Evolutionary conservation across 2,329 filamentous ascomycete species (phyloP).

Genomic region (Pseudogymnoascus sp.): DNA sequence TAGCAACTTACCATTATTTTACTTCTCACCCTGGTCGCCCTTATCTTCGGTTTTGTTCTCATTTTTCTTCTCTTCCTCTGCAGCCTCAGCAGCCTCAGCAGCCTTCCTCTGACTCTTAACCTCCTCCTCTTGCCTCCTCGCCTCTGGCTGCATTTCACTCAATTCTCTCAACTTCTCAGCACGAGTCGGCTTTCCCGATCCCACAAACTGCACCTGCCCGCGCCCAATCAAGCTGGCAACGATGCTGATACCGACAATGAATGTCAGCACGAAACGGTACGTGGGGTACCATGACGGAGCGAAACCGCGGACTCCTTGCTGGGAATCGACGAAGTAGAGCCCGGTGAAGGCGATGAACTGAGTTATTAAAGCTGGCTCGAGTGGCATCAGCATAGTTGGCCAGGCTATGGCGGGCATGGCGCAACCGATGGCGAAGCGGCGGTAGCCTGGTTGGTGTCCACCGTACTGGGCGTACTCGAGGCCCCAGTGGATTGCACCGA

Average conservation of each 20-base stretch:
- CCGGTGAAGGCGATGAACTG: slow-evolving; percentile 82
- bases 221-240: slow-evolving; percentile 75
- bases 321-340: slow-evolving; percentile 78
- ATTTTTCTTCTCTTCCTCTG: background rate
- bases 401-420: slow-evolving; percentile 75
- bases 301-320: slow-evolving; percentile 68
- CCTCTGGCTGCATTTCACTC: background rate
- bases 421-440: slow-evolving; percentile 78
- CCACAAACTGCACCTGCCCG: slow-evolving; percentile 54
- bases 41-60: background rate
- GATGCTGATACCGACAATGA: slow-evolving; percentile 78
- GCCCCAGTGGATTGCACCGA: slow-evolving; percentile 90
- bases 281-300: slow-evolving; percentile 78
- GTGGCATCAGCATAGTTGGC: slow-evolving; percentile 79
- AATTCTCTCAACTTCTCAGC: background rate
- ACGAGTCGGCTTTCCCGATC: background rate
- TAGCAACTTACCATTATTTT: background rate
- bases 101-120: background rate
- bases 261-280: slow-evolving; percentile 89
- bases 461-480: slow-evolving; percentile 72
- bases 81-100: background rate
- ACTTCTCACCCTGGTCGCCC: background rate
- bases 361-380: slow-evolving; percentile 76
- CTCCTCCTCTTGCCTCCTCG: background rate
- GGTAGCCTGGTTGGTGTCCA: slow-evolving; percentile 63